Percentiles rank a stretch among this genome's conserved stretches.
Conservation (phyloP, 2,329 filamentous ascomycete genomes). For the Allantophomopsis cytisporea region DNA sequence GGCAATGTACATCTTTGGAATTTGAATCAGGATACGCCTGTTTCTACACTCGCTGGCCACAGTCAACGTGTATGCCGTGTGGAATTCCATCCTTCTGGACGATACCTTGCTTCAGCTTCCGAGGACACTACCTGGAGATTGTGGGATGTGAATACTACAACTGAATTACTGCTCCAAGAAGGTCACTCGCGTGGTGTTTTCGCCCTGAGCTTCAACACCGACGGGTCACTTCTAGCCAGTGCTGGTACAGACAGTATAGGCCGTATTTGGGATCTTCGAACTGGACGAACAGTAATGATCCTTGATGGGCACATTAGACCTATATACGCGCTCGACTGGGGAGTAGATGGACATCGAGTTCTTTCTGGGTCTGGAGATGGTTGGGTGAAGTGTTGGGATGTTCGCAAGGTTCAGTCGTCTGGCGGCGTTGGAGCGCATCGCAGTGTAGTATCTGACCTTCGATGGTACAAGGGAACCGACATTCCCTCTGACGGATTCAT, state of each 20-base stretch:
- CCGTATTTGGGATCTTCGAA: conserved; percentile 87
- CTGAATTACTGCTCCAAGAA: conserved; percentile 79
- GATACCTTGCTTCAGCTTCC: conserved; percentile 82
- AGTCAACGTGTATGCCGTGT: conserved; percentile 78
- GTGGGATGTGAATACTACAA: conserved; percentile 82
- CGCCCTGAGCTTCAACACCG: conserved; percentile 75
- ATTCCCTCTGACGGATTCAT: conserved; percentile 50
- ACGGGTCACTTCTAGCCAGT: conserved; percentile 81
- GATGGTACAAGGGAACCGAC: conserved; percentile 86
- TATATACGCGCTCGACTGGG: conserved; percentile 89
- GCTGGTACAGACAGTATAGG: conserved; percentile 93
- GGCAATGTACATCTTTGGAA: conserved; percentile 86
- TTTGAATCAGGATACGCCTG: conserved; percentile 69
- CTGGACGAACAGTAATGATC: conserved; percentile 90
- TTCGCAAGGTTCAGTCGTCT: conserved; percentile 72
- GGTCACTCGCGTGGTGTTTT: conserved; percentile 93
- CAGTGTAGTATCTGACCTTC: conserved; percentile 80
- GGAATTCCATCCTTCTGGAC: conserved; percentile 87
- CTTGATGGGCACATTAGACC: conserved; percentile 80
- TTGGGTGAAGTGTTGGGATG: conserved; percentile 96
- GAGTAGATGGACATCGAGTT: conserved; percentile 78
- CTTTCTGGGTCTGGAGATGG: conserved; percentile 88
- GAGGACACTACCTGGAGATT: conserved; percentile 95
- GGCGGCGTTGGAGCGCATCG: conserved; percentile 84
- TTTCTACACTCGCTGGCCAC: conserved; percentile 74